Evolutionary conservation across 805 yeast genomes (phyloP).

Genomic region (Scheffersomyces amazonensis): DNA sequence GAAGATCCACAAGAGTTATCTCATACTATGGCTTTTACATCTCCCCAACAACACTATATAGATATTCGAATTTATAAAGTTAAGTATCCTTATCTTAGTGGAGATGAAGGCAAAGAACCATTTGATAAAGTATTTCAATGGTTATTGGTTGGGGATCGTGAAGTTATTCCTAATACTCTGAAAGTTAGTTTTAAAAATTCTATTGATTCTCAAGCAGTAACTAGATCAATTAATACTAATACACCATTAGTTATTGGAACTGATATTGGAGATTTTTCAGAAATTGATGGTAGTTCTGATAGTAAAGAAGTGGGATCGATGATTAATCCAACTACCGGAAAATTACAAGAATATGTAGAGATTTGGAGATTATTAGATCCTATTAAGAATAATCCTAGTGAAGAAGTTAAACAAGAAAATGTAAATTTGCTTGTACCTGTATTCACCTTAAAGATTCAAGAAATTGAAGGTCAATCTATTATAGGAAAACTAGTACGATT

Average conservation of each 20-base stretch:
- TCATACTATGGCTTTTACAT: slow-evolving; percentile 45
- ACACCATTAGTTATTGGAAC: slow-evolving; percentile 28
- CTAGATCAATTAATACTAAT: slow-evolving; percentile 23
- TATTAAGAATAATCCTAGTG: slow-evolving; percentile 20
- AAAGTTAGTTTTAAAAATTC: slow-evolving; percentile 40
- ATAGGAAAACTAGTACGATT: slow-evolving; percentile 44
- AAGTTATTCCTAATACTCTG: slow-evolving; percentile 30
- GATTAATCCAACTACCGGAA: slow-evolving; percentile 43
- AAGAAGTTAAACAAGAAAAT: slow-evolving; percentile 21
- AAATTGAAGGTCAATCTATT: not conserved
- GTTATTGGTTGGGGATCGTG: slow-evolving; percentile 54
- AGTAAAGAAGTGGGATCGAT: slow-evolving; percentile 51
- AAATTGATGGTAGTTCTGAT: slow-evolving; percentile 32
- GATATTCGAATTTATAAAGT: slow-evolving; percentile 37
- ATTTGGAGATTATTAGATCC: slow-evolving; percentile 54
- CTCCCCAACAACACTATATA: slow-evolving; percentile 44
- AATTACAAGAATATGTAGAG: slow-evolving; percentile 46
- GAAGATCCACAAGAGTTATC: slow-evolving; percentile 40
- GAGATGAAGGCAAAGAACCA: slow-evolving; percentile 4
- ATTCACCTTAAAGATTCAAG: slow-evolving; percentile 5
- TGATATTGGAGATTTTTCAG: slow-evolving; percentile 47
- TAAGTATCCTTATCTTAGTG: slow-evolving; percentile 10
- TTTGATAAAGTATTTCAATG: slow-evolving; percentile 46
- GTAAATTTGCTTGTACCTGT: slow-evolving; percentile 3
- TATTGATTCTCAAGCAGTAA: slow-evolving; percentile 39